Percentiles rank a stretch among this genome's conserved stretches.
Evolutionary conservation across 2,329 filamentous ascomycete genomes (phyloP).

Genomic region (Verticillium dahliae): DNA sequence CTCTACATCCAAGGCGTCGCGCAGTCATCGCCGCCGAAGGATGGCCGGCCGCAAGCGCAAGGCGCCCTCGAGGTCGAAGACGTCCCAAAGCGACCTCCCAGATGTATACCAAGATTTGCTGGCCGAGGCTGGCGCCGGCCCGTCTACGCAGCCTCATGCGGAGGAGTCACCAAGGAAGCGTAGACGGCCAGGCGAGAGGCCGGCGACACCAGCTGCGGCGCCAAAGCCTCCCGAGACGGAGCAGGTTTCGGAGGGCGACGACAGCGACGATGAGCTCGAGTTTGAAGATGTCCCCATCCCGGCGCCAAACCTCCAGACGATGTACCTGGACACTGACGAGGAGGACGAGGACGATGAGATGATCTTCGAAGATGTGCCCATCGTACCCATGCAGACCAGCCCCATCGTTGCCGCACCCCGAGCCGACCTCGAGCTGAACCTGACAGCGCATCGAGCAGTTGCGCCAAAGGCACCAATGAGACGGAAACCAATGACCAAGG

Average conservation of each 20-base stretch:
- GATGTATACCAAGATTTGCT: conserved; percentile 44
- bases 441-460: conserved; percentile 34
- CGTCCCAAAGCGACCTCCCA: conserved; percentile 16
- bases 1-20: too few species aligned
- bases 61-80: conserved; percentile 15
- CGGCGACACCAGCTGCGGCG: conserved; percentile 4
- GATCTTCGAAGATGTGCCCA: conserved; percentile 42
- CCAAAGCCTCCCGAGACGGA: background rate
- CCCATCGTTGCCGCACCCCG: conserved; percentile 16
- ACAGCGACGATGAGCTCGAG: conserved; percentile 31
- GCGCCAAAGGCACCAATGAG: conserved; percentile 26
- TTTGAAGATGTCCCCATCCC: conserved; percentile 46
- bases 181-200: conserved; percentile 18
- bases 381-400: conserved; percentile 23
- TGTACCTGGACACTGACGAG: conserved; percentile 41
- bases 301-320: conserved; percentile 41
- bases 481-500: conserved; percentile 46
- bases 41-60: conserved; percentile 18
- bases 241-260: conserved; percentile 21
- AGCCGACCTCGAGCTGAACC: conserved; percentile 42
- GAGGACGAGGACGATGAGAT: conserved; percentile 29
- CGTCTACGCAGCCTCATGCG: conserved; percentile 15
- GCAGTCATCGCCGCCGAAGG: background rate
- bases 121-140: conserved; percentile 33
- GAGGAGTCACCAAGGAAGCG: conserved; percentile 37